These are phyloP conservation scores for Sporothrix euskadiensis DNA, from an alignment of 2,329 filamentous ascomycete species.

Conservation along the genomic window DNA sequence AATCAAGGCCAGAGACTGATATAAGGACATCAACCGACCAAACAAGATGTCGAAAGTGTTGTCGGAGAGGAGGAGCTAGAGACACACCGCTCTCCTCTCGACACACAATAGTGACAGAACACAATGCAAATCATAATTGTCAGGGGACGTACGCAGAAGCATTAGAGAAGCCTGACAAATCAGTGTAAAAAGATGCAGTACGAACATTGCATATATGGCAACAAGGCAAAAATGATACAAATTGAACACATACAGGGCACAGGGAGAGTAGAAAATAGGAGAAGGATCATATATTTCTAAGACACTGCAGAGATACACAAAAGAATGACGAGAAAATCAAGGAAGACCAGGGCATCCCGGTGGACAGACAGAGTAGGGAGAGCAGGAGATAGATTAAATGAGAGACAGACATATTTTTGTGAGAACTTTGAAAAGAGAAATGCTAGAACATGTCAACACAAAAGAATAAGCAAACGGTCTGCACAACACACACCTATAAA, in stretches of 20 bases:
- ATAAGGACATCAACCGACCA: background rate
- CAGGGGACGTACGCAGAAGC: background rate
- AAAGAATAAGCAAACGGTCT: background rate
- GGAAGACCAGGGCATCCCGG: background rate
- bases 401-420: background rate
- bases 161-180: conserved; percentile 25
- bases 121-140: background rate
- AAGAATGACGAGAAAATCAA: conserved; percentile 9
- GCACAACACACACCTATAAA: background rate
- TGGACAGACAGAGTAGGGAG: background rate
- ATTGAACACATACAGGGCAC: conserved; percentile 9
- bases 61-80: background rate
- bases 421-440: background rate
- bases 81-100: background rate
- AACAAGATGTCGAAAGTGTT: background rate
- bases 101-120: background rate
- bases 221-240: background rate
- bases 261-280: background rate
- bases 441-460: background rate
- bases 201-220: background rate
- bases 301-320: conserved; percentile 13
- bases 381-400: background rate
- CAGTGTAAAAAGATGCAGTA: background rate
- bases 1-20: background rate
- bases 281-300: background rate